Evolutionary conservation across 495 filamentous ascomycete species (phyloP).

Genomic region (Xylaria nigripes): DNA sequence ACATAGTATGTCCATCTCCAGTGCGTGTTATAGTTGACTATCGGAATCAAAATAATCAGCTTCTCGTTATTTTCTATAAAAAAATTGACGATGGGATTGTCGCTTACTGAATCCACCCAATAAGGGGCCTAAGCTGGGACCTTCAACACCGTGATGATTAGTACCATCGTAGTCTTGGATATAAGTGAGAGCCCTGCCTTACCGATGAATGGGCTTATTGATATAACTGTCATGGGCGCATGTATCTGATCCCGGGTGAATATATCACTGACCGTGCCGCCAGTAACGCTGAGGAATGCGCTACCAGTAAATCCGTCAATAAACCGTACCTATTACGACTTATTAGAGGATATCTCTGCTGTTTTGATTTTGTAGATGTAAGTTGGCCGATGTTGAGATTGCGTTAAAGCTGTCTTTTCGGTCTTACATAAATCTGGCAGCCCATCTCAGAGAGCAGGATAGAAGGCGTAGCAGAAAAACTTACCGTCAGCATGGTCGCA

Average conservation of each 20-base stretch:
- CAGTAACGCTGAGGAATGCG: slow-evolving; percentile 84
- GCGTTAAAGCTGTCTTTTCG: too few species aligned
- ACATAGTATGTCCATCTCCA: slow-evolving; percentile 95
- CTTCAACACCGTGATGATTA: slow-evolving; percentile 10
- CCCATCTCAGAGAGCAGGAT: neutral
- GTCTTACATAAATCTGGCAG: too few species aligned
- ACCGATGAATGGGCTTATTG: slow-evolving; percentile 69
- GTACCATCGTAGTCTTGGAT: slow-evolving; percentile 25
- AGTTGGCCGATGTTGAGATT: neutral
- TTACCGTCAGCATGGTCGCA: slow-evolving; percentile 62
- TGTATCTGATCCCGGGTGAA: slow-evolving; percentile 69
- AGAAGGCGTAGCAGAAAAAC: neutral
- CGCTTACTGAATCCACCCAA: slow-evolving; percentile 41
- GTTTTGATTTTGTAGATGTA: neutral
- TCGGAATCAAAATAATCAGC: neutral
- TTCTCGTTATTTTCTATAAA: slow-evolving; percentile 41
- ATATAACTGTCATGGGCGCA: slow-evolving; percentile 57
- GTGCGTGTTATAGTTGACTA: slow-evolving; percentile 59
- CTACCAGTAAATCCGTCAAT: slow-evolving; percentile 77
- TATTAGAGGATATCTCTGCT: neutral
- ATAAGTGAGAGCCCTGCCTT: slow-evolving; percentile 32
- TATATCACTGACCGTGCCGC: slow-evolving; percentile 85
- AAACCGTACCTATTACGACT: slow-evolving; percentile 51
- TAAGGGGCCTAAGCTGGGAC: slow-evolving; percentile 43
- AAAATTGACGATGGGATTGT: slow-evolving; percentile 17